phyloP scores from a whole-genome alignment of 306 rosid species.

The Begonia peltatifolia region DNA sequence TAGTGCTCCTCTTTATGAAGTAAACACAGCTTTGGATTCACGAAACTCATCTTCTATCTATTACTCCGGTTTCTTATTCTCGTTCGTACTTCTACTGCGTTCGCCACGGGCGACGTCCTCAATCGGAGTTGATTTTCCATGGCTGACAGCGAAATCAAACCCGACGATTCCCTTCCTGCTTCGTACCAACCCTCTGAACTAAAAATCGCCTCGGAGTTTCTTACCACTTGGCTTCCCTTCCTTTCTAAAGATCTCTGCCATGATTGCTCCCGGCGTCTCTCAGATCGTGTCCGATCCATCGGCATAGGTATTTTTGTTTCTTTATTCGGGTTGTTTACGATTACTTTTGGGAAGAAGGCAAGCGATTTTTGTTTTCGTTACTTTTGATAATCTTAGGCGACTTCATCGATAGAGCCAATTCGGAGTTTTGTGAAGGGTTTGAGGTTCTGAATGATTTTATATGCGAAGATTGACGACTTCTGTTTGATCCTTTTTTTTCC shows the following conservation, averaged over 20 bases:
- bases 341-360: background rate
- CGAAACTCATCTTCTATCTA: too few relatives aligned
- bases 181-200: constrained; percentile 55
- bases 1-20: too few relatives aligned
- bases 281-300: constrained; percentile 64
- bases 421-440: background rate
- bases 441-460: background rate
- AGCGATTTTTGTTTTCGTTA: background rate
- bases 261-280: constrained; percentile 38
- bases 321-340: background rate
- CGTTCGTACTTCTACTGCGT: too few relatives aligned
- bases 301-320: constrained; percentile 31
- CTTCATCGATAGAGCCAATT: background rate
- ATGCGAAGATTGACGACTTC: background rate
- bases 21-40: too few relatives aligned
- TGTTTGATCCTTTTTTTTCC: too few relatives aligned
- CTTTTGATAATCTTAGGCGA: background rate
- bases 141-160: constrained; percentile 19
- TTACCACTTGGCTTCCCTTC: constrained; percentile 74
- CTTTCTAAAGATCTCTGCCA: constrained; percentile 79
- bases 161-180: constrained; percentile 39
- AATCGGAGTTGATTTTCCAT: constrained; percentile 12
- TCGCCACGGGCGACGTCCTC: background rate
- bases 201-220: constrained; percentile 80
- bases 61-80: too few relatives aligned